Conservation (phyloP, 2,329 filamentous ascomycete species). For the Ophiobolus disseminans region DNA sequence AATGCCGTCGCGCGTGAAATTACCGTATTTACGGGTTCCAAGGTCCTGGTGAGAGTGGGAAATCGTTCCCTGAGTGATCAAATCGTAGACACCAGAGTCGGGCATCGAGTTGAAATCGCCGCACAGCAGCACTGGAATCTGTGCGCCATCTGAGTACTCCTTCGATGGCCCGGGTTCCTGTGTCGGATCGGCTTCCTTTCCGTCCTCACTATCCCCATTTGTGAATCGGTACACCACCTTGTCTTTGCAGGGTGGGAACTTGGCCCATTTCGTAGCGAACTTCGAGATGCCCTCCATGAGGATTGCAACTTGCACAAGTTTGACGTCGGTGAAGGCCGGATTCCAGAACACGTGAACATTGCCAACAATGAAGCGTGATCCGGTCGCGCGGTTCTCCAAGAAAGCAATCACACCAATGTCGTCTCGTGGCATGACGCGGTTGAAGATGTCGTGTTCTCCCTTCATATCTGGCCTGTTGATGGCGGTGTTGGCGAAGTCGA, state of each 20-base stretch:
- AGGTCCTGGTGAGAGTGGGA: conserved; percentile 82
- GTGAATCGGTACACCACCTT: conserved; percentile 65
- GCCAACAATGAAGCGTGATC: conserved; percentile 88
- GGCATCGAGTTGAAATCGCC: conserved; percentile 94
- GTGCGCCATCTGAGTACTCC: conserved; percentile 83
- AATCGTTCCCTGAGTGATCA: conserved; percentile 82
- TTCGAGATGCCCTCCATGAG: conserved; percentile 91
- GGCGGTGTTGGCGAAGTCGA: conserved; percentile 89
- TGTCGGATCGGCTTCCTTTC: conserved; percentile 59
- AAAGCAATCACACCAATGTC: conserved; percentile 93
- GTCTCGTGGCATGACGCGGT: conserved; percentile 97
- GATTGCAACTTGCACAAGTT: conserved; percentile 94
- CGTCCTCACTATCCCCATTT: conserved; percentile 58
- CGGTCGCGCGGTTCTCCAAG: conserved; percentile 88
- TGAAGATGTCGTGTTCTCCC: conserved; percentile 96
- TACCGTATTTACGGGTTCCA: conserved; percentile 82
- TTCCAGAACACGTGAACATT: conserved; percentile 98
- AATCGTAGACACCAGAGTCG: conserved; percentile 88
- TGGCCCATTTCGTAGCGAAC: conserved; percentile 82
- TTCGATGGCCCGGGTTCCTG: conserved; percentile 79
- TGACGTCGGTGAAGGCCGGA: conserved; percentile 87
- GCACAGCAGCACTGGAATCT: conserved; percentile 89
- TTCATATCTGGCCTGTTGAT: conserved; percentile 98
- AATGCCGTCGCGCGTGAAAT: conserved; percentile 90
- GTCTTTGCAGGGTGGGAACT: conserved; percentile 80